A percentile compares a stretch with the other conserved stretches of the same genome.
Conservation (phyloP, 495 filamentous ascomycete species). For the Xanthoparmelia taractica region DNA sequence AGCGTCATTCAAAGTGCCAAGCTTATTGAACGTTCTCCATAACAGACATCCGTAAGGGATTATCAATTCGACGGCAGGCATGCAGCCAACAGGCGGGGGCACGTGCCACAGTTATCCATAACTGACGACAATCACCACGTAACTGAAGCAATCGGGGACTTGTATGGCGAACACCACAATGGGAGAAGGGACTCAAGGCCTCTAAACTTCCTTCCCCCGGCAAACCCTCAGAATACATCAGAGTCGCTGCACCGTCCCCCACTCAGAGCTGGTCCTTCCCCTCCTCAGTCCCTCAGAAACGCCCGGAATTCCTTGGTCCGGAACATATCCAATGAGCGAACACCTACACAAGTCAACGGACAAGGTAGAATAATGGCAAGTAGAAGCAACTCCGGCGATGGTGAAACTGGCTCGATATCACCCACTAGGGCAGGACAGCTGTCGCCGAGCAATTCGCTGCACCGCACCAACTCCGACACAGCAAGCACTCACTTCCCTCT, state of each 20-base stretch:
- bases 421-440: constrained; percentile 43
- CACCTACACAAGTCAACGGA: constrained; percentile 34
- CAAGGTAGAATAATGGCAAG: constrained; percentile 36
- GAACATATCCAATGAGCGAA: constrained; percentile 18
- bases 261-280: constrained; percentile 39
- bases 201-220: constrained; percentile 53
- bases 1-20: background rate
- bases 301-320: constrained; percentile 19
- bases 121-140: constrained; percentile 89
- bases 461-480: constrained; percentile 56
- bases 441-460: constrained; percentile 53
- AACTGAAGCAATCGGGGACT: constrained; percentile 91
- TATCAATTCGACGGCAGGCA: constrained; percentile 48
- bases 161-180: constrained; percentile 84
- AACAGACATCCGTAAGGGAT: constrained; percentile 47
- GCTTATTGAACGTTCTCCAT: constrained; percentile 12
- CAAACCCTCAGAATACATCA: constrained; percentile 28
- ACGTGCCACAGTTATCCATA: constrained; percentile 60
- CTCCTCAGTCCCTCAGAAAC: constrained; percentile 31
- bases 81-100: constrained; percentile 48
- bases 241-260: constrained; percentile 27
- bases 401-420: constrained; percentile 46
- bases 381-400: constrained; percentile 42
- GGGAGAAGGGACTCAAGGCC: constrained; percentile 50
- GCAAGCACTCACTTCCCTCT: constrained; percentile 72